Percentiles rank a stretch among this genome's conserved stretches.
Conservation (phyloP, 1,284 basidiomycete species). For the Pseudozyma sp. region DNA sequence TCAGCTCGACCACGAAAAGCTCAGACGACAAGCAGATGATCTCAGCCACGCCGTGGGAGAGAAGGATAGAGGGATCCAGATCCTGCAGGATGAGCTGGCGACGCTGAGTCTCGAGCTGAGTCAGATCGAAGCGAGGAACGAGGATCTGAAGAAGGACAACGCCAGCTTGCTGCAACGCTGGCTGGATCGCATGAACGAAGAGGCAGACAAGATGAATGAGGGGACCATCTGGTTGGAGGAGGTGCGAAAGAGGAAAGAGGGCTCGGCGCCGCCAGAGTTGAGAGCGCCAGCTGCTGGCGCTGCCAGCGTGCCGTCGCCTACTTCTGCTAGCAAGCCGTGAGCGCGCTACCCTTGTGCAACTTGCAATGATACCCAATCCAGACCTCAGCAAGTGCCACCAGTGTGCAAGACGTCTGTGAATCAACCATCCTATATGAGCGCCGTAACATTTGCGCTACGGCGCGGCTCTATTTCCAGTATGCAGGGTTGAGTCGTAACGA, state of each 20-base stretch:
- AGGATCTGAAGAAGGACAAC: conserved; percentile 87
- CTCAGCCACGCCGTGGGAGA: conserved; percentile 85
- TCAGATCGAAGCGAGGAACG: conserved; percentile 87
- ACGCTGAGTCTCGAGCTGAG: conserved; percentile 76
- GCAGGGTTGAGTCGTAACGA: conserved; percentile 6
- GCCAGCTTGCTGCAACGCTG: conserved; percentile 84
- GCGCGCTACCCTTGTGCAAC: background rate
- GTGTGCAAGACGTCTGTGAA: no score
- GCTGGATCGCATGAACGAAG: conserved; percentile 78
- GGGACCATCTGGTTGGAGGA: conserved; percentile 54
- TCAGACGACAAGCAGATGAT: conserved; percentile 69
- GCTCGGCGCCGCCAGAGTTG: conserved; percentile 11
- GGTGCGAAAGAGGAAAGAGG: conserved; percentile 38
- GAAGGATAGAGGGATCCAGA: conserved; percentile 83
- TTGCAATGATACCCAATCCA: conserved; percentile 20
- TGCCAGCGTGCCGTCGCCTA: background rate
- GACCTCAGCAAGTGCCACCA: no score
- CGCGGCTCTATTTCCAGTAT: background rate
- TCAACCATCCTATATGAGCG: background rate
- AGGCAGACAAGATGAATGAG: conserved; percentile 95
- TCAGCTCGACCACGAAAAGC: conserved; percentile 77
- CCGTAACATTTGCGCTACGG: no score
- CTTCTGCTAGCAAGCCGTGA: conserved; percentile 3
- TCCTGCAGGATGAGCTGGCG: conserved; percentile 81
- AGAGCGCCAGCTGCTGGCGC: no score